These are phyloP conservation scores for Penicillium sp. DNA, from an alignment of 2,329 filamentous ascomycete species.

Conservation along the genomic window DNA sequence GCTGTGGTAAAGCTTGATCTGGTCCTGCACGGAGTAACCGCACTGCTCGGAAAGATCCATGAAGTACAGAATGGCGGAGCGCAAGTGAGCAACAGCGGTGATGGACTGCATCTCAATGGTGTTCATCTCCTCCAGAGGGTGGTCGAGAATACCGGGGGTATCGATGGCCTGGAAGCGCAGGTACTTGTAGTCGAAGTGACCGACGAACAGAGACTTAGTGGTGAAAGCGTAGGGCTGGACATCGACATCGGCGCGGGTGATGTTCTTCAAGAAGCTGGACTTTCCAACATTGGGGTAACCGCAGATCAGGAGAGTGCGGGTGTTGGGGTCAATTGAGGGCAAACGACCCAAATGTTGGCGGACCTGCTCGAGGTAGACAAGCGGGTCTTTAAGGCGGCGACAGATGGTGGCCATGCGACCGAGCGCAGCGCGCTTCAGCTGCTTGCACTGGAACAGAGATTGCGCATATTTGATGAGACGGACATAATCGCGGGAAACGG, in stretches of 20 bases:
- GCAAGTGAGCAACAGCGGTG: slow-evolving; percentile 93
- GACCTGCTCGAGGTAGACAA: slow-evolving; percentile 94
- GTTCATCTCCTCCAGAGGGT: slow-evolving; percentile 98
- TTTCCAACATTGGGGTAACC: slow-evolving; percentile 98
- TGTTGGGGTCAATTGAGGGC: slow-evolving; percentile 97
- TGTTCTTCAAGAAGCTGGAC: slow-evolving; percentile 88
- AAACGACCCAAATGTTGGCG: slow-evolving; percentile 96
- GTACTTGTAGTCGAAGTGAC: slow-evolving; percentile 97
- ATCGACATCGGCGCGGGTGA: slow-evolving; percentile 93
- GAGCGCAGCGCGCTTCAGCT: slow-evolving; percentile 92
- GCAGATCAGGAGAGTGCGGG: slow-evolving; percentile 90
- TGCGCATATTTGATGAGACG: slow-evolving; percentile 95
- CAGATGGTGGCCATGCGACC: slow-evolving; percentile 98
- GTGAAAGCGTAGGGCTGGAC: slow-evolving; percentile 98
- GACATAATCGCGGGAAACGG: slow-evolving; percentile 93
- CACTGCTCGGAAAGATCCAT: slow-evolving; percentile 98
- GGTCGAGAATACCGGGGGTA: slow-evolving; percentile 96
- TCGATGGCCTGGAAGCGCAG: slow-evolving; percentile 89
- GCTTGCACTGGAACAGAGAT: slow-evolving; percentile 97
- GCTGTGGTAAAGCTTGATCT: slow-evolving; percentile 92
- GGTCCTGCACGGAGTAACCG: slow-evolving; percentile 87
- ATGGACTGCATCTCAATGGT: slow-evolving; percentile 99
- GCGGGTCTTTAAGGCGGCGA: slow-evolving; percentile 89
- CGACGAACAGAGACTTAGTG: slow-evolving; percentile 94
- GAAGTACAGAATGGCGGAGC: slow-evolving; percentile 94